Percentiles rank a stretch among this genome's conserved stretches.
Conservation (phyloP, 176 grass and related monocot species). For the Typha latifolia region DNA sequence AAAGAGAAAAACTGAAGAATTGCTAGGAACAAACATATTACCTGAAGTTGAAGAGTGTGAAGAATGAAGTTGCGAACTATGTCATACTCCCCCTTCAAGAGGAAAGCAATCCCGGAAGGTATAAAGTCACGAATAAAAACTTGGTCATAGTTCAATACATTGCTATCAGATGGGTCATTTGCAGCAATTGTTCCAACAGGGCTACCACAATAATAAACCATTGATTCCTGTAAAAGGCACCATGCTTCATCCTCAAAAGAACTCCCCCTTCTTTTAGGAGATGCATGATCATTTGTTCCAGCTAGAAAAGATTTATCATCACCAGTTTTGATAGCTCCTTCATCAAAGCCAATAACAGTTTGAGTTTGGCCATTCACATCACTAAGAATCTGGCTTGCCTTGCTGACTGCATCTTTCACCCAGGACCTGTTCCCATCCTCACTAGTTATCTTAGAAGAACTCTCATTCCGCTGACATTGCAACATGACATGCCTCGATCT, state of each 20-base stretch:
- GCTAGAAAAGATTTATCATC: not conserved
- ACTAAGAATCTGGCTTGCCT: slow-evolving; percentile 34
- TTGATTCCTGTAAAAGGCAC: slow-evolving; percentile 55
- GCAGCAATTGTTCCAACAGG: slow-evolving; percentile 85
- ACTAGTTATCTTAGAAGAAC: slow-evolving; percentile 26
- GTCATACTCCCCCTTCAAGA: slow-evolving; percentile 81
- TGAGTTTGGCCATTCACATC: slow-evolving; percentile 26
- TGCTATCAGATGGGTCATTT: slow-evolving; percentile 68
- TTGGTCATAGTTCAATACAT: slow-evolving; percentile 73
- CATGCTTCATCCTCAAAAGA: slow-evolving; percentile 70
- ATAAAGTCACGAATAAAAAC: slow-evolving; percentile 89
- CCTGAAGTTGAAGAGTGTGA: slow-evolving; percentile 91
- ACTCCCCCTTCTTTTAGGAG: slow-evolving; percentile 26
- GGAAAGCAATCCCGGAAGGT: slow-evolving; percentile 77
- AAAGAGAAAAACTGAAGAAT: not conserved
- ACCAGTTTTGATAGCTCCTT: slow-evolving; percentile 22
- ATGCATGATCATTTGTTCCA: slow-evolving; percentile 12
- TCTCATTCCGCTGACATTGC: slow-evolving; percentile 43
- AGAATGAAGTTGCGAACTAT: slow-evolving; percentile 87
- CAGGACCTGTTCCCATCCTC: slow-evolving; percentile 31
- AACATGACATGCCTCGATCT: slow-evolving; percentile 8
- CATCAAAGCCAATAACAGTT: slow-evolving; percentile 25
- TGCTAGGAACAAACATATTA: slow-evolving; percentile 3
- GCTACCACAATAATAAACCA: slow-evolving; percentile 75
- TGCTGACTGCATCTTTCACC: slow-evolving; percentile 35